phyloP scores from a whole-genome alignment of 2,329 filamentous ascomycete genomes.

The Paraphoma sp. region DNA sequence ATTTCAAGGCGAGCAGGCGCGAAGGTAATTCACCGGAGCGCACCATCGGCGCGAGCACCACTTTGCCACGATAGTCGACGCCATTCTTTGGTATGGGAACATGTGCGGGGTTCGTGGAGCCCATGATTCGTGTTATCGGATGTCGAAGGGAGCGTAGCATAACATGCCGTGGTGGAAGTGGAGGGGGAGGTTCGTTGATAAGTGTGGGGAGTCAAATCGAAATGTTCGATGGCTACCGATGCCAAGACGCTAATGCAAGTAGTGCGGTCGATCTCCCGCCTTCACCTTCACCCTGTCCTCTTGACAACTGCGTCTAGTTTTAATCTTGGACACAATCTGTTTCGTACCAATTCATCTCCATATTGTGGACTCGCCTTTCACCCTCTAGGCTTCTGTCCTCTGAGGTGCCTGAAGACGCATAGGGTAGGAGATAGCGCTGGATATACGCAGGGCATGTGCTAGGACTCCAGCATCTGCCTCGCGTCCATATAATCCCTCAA shows the following conservation, averaged over 20 bases:
- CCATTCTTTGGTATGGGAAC: constrained; percentile 87
- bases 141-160: constrained; percentile 47
- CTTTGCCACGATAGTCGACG: constrained; percentile 90
- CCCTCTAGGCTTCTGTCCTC: no score
- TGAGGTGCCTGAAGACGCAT: no score
- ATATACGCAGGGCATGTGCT: no score
- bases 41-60: constrained; percentile 97
- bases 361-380: no score
- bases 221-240: constrained; percentile 11
- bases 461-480: no score
- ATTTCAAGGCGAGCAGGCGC: constrained; percentile 85
- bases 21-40: constrained; percentile 95
- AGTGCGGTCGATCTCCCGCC: constrained; percentile 1
- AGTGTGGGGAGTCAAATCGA: constrained; percentile 4
- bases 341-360: no score
- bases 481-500: background rate
- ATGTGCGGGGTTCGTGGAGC: constrained; percentile 53
- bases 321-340: no score
- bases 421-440: no score
- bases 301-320: no score
- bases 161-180: constrained; percentile 34
- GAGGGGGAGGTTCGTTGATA: background rate
- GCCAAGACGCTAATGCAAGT: background rate
- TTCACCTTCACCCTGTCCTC: background rate
- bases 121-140: constrained; percentile 40